phyloP scores from a whole-genome alignment of 2,329 filamentous ascomycete genomes.

The Cladobotryum protrusum region DNA sequence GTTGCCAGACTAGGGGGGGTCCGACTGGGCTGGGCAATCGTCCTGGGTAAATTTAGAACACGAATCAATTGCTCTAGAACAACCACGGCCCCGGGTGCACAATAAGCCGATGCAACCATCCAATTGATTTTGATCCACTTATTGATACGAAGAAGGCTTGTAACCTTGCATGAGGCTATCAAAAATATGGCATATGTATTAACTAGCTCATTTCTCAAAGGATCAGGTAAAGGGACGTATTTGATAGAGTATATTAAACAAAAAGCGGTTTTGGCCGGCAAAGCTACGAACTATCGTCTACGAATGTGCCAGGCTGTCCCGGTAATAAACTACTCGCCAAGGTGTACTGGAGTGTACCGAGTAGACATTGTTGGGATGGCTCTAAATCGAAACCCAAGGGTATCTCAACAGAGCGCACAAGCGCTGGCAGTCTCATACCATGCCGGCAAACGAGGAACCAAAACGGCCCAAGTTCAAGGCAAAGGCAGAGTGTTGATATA shows the following conservation, averaged over 20 bases:
- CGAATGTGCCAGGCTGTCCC: conserved; percentile 23
- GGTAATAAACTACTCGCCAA: conserved; percentile 22
- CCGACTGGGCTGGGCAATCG: no score
- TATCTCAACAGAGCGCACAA: conserved; percentile 18
- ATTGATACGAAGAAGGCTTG: background rate
- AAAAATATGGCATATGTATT: no score
- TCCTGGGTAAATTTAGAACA: conserved; percentile 4
- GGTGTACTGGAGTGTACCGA: conserved; percentile 27
- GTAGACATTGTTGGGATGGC: conserved; percentile 26
- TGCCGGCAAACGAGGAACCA: conserved; percentile 32
- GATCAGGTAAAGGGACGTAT: no score
- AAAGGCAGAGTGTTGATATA: conserved; percentile 54
- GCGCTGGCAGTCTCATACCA: conserved; percentile 27
- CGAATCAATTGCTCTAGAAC: background rate
- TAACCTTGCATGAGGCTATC: no score
- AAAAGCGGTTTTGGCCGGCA: no score
- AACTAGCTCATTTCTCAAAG: no score
- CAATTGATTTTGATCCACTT: background rate
- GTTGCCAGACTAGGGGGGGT: background rate
- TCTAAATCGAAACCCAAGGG: conserved; percentile 21
- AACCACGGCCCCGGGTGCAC: conserved; percentile 12
- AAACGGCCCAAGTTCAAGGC: conserved; percentile 45
- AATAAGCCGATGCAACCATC: conserved; percentile 10
- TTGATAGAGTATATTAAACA: no score
- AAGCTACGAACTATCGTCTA: no score